Evolutionary conservation across 148 eudicot species (phyloP).

Genomic region (Persicaria tinctoria): DNA sequence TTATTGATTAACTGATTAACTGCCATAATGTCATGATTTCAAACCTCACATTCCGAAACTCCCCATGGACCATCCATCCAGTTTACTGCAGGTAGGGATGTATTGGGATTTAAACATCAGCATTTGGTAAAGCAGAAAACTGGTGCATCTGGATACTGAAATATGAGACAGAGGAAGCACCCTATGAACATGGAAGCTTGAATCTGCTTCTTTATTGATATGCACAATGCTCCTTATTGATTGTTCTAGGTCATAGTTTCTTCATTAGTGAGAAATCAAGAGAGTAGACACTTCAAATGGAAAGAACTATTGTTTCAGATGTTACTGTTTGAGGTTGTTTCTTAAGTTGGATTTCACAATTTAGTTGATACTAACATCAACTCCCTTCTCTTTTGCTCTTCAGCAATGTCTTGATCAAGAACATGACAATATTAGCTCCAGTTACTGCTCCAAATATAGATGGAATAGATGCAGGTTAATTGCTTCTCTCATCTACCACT

Average conservation of each 20-base stretch:
- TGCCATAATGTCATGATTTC: conserved; percentile 76
- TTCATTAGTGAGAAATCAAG: neutral
- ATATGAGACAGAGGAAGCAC: neutral
- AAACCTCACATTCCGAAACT: conserved; percentile 84
- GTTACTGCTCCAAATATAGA: conserved; percentile 93
- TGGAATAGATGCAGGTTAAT: conserved; percentile 90
- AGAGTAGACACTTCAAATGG: neutral
- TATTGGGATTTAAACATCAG: neutral
- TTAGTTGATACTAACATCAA: neutral
- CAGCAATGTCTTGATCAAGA: conserved; percentile 80
- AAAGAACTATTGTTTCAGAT: neutral
- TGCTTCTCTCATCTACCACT: neutral
- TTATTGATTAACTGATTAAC: conserved; percentile 35
- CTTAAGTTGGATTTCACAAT: neutral
- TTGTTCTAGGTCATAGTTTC: neutral
- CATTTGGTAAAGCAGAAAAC: neutral
- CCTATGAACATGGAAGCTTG: neutral
- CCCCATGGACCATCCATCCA: conserved; percentile 99
- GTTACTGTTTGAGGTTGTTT: neutral
- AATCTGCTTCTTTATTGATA: neutral
- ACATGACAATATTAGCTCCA: conserved; percentile 94
- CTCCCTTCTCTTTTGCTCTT: neutral
- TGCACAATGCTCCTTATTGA: neutral
- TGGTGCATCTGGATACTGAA: no score
- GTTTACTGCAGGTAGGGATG: conserved; percentile 79